Conservation (phyloP, 768 basidiomycete genomes). For the Boletus bicolor region DNA sequence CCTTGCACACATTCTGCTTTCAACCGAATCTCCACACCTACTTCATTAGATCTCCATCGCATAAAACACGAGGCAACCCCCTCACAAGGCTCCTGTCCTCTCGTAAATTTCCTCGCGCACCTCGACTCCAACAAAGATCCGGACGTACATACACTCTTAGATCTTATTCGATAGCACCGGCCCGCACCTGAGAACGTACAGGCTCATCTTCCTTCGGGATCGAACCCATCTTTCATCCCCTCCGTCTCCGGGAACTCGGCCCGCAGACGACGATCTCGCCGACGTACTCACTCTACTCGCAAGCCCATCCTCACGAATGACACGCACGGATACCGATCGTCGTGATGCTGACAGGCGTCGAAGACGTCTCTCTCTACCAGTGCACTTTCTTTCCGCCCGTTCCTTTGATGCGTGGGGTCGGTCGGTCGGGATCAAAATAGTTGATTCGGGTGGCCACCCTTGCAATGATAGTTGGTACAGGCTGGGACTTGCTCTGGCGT, state of each 20-base stretch:
- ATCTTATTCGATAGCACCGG: constrained; percentile 11
- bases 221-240: constrained; percentile 20
- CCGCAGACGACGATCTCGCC: constrained; percentile 6
- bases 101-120: constrained; percentile 24
- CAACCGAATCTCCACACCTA: constrained; percentile 36
- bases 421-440: too few species aligned
- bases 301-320: background rate
- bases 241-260: constrained; percentile 13
- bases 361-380: background rate
- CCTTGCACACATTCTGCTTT: constrained; percentile 30
- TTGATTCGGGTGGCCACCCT: too few species aligned
- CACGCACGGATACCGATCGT: constrained; percentile 9
- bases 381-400: background rate
- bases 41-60: constrained; percentile 36
- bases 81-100: constrained; percentile 8
- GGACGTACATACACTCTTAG: background rate
- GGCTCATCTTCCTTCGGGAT: constrained; percentile 9
- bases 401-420: too few species aligned
- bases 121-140: constrained; percentile 17
- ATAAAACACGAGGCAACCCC: constrained; percentile 24
- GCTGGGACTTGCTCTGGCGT: too few species aligned
- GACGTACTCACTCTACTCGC: background rate
- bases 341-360: constrained; percentile 16
- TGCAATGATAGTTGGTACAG: too few species aligned
- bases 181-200: background rate